Conservation (phyloP, 495 filamentous ascomycete genomes). For the Aspergillus biplanus region DNA sequence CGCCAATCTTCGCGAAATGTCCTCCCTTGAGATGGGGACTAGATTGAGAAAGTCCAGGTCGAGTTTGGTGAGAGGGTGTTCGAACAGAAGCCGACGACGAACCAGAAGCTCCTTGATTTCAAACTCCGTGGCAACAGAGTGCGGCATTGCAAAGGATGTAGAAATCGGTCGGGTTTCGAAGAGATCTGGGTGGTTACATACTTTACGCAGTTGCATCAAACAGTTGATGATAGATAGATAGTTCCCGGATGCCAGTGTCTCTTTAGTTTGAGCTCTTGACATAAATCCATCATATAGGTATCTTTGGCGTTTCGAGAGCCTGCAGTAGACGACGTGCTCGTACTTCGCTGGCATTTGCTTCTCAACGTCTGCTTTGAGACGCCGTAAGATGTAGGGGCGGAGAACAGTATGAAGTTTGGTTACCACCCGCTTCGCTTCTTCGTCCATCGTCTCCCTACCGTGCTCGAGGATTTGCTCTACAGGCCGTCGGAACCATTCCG, state of each 20-base stretch:
- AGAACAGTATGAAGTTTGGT: constrained; percentile 91
- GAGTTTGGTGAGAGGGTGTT: constrained; percentile 66
- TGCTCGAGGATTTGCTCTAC: constrained; percentile 95
- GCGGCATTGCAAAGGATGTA: constrained; percentile 92
- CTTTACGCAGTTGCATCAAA: constrained; percentile 95
- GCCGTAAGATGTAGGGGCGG: constrained; percentile 87
- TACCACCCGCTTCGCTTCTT: constrained; percentile 86
- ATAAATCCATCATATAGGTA: constrained; percentile 97
- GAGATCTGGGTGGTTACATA: constrained; percentile 97
- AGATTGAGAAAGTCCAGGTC: constrained; percentile 82
- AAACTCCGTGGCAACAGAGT: constrained; percentile 77
- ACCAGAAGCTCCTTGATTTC: constrained; percentile 76
- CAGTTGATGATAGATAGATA: constrained; percentile 98
- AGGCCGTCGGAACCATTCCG: constrained; percentile 89
- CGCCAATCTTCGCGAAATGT: constrained; percentile 61
- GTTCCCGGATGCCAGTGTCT: constrained; percentile 90
- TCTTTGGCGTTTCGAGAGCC: constrained; percentile 90
- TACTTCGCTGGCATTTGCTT: constrained; percentile 99
- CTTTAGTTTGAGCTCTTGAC: constrained; percentile 86
- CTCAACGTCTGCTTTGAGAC: constrained; percentile 96
- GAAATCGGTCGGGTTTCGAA: constrained; percentile 98
- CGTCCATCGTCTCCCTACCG: constrained; percentile 89
- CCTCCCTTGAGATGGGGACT: constrained; percentile 72
- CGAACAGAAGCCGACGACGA: constrained; percentile 64
- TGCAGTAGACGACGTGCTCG: constrained; percentile 94